Evolutionary conservation across 2,329 filamentous ascomycete genomes (phyloP).

Genomic region (Microcera coccophila): DNA sequence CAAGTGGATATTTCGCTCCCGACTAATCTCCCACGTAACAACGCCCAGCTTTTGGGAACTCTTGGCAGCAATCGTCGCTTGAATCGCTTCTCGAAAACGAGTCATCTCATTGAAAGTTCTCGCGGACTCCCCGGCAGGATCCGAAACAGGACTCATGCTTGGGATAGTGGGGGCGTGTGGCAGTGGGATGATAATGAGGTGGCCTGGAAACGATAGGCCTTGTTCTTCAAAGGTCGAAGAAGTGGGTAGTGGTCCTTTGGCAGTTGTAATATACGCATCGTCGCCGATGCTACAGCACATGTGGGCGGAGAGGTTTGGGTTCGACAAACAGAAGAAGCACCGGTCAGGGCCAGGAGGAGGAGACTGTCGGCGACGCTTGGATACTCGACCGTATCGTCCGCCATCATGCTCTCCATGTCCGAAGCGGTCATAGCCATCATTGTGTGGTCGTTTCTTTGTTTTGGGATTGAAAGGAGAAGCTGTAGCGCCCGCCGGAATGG

Average conservation of each 20-base stretch:
- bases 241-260: constrained; percentile 82
- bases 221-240: constrained; percentile 60
- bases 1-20: constrained; percentile 73
- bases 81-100: constrained; percentile 70
- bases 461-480: constrained; percentile 63
- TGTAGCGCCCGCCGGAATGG: constrained; percentile 68
- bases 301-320: constrained; percentile 76
- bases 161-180: constrained; percentile 74
- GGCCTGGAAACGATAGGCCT: constrained; percentile 70
- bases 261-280: constrained; percentile 82
- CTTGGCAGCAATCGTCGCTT: constrained; percentile 66
- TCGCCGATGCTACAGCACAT: constrained; percentile 87
- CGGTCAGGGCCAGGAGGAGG: constrained; percentile 68
- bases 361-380: constrained; percentile 44
- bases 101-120: constrained; percentile 76
- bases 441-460: constrained; percentile 54
- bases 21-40: constrained; percentile 90
- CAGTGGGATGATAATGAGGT: constrained; percentile 88
- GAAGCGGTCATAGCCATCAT: constrained; percentile 54
- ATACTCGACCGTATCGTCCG: constrained; percentile 40
- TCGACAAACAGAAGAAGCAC: constrained; percentile 96
- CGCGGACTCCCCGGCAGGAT: constrained; percentile 50
- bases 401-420: constrained; percentile 43
- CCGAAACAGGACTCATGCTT: constrained; percentile 55
- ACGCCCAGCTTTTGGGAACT: constrained; percentile 64